Evolutionary conservation across 2,329 filamentous ascomycete genomes (phyloP).

Genomic region (Cladosporium colombiae): DNA sequence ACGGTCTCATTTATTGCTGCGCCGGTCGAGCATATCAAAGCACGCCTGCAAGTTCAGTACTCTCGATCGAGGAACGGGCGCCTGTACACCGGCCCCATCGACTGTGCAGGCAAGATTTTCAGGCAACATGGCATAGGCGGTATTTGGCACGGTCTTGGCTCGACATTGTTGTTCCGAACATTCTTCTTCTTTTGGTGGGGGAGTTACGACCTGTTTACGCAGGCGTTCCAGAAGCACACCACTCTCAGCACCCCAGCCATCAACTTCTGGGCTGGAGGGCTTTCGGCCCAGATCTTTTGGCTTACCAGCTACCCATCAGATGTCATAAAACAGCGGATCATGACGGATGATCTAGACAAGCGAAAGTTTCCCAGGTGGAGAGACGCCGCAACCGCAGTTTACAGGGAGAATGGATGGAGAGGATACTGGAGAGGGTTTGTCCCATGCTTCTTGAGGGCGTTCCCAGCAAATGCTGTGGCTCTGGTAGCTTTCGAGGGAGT

Average conservation of each 20-base stretch:
- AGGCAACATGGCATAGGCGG: constrained; percentile 71
- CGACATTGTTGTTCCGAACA: constrained; percentile 83
- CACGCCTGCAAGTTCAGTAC: constrained; percentile 92
- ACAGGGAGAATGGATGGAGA: constrained; percentile 70
- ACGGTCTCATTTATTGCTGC: constrained; percentile 93
- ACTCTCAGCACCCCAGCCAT: constrained; percentile 72
- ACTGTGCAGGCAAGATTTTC: constrained; percentile 72
- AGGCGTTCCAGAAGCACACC: constrained; percentile 66
- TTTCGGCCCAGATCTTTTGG: constrained; percentile 95
- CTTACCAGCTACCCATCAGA: constrained; percentile 87
- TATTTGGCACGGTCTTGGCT: constrained; percentile 80
- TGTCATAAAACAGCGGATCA: constrained; percentile 85
- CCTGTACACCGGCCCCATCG: constrained; percentile 82
- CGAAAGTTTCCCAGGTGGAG: constrained; percentile 74
- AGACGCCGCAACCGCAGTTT: constrained; percentile 76
- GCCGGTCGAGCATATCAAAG: constrained; percentile 93
- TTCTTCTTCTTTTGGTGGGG: constrained; percentile 72
- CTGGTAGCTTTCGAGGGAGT: constrained; percentile 90
- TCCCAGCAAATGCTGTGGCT: constrained; percentile 93
- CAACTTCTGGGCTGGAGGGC: constrained; percentile 96
- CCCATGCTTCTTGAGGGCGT: constrained; percentile 89
- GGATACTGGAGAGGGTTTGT: constrained; percentile 92
- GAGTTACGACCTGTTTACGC: constrained; percentile 77
- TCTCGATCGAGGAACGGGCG: constrained; percentile 73
- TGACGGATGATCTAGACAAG: constrained; percentile 87